These are phyloP conservation scores for Diaporthe nobilis DNA, from an alignment of 2,329 filamentous ascomycete species.

Conservation along the genomic window DNA sequence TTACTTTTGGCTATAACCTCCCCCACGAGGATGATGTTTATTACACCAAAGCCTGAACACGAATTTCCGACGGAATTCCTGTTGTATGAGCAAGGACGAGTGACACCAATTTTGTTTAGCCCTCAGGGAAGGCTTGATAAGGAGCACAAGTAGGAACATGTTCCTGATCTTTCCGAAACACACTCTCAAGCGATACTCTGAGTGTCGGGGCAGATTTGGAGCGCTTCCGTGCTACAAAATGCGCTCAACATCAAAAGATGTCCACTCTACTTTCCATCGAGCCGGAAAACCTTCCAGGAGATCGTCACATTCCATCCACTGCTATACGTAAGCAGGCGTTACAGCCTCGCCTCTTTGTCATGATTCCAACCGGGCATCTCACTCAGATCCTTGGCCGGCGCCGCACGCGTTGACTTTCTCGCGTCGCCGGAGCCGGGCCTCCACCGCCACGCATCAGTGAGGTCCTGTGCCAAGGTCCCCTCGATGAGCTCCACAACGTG, in stretches of 20 bases:
- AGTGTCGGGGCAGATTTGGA: fast-evolving
- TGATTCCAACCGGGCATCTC: constrained; percentile 61
- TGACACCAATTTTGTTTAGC: too few species aligned
- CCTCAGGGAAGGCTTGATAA: too few species aligned
- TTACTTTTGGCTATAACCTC: too few species aligned
- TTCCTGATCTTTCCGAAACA: too few species aligned
- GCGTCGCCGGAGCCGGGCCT: constrained; percentile 59
- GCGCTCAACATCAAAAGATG: too few species aligned
- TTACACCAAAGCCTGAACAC: too few species aligned
- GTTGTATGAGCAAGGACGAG: too few species aligned
- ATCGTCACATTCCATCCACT: background rate
- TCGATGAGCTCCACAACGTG: constrained; percentile 62
- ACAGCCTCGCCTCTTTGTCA: constrained; percentile 24
- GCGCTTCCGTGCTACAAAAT: too few species aligned
- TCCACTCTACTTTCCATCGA: background rate
- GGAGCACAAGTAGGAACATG: too few species aligned
- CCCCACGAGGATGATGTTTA: too few species aligned
- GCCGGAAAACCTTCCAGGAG: background rate
- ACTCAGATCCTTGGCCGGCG: constrained; percentile 58
- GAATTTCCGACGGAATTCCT: too few species aligned
- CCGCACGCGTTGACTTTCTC: constrained; percentile 56
- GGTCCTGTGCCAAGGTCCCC: constrained; percentile 54
- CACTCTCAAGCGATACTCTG: too few species aligned
- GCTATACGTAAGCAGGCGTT: background rate
- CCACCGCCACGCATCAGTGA: constrained; percentile 60